Conservation (phyloP, 1,284 basidiomycete genomes). For the Tausonia pullulans region DNA sequence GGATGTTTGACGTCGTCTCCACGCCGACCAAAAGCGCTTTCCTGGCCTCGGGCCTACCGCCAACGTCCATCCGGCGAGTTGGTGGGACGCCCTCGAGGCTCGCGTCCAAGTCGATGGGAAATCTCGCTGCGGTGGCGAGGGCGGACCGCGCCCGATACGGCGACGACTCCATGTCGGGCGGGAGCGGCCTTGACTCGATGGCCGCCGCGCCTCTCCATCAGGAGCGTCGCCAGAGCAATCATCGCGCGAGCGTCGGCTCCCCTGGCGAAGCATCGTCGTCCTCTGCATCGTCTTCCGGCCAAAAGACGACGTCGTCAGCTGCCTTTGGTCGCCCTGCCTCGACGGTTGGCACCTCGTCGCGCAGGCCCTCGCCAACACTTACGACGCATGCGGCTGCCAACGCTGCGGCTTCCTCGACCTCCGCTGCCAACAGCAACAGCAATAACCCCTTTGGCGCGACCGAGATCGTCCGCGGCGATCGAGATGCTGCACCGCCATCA, state of each 20-base stretch:
- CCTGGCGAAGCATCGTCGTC: background rate
- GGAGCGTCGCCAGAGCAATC: background rate
- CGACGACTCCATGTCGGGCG: conserved; percentile 23
- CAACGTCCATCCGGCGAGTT: conserved; percentile 11
- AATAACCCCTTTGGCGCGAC: background rate
- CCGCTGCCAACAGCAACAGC: background rate
- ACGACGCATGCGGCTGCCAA: background rate
- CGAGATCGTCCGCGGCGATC: background rate
- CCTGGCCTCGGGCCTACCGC: background rate
- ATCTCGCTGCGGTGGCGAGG: conserved; percentile 25
- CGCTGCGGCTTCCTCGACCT: background rate
- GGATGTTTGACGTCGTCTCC: conserved; percentile 13
- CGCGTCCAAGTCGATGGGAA: conserved; percentile 30
- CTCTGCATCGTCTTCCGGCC: background rate
- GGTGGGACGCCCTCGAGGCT: conserved; percentile 14
- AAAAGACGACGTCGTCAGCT: background rate
- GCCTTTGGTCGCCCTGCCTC: background rate
- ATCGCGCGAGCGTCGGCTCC: conserved; percentile 1
- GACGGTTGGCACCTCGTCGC: background rate
- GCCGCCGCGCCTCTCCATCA: conserved; percentile 28
- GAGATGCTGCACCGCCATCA: conserved; percentile 45
- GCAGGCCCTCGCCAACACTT: background rate
- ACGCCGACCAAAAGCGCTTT: conserved; percentile 15
- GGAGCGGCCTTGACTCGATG: conserved; percentile 21
- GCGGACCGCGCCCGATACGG: conserved; percentile 19